Evolutionary conservation across 2,329 filamentous ascomycete species (phyloP), one percentile per base, ranked within the genome.

Genomic region (Cladosporium velox): DNA sequence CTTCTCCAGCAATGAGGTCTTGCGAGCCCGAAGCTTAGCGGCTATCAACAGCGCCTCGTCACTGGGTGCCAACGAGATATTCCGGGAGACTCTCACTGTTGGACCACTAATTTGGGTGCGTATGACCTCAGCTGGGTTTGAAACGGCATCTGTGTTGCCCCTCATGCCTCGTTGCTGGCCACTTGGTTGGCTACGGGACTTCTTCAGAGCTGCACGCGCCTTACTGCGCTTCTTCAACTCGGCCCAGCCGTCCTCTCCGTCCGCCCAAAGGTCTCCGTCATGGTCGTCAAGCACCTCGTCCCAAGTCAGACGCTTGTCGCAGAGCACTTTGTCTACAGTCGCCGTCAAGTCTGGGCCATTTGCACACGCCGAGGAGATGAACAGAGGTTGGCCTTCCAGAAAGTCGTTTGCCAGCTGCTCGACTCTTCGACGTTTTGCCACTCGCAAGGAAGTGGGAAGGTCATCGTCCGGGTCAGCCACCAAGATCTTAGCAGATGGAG

Each of bases 381-480:
- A 72, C 0, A 89, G 83, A 1, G 81, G 73, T 34, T 82, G 78
- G 0, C 89, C 90, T 7, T 81, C 77, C 44, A 91, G 77, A 70
- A 85, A 91, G 38, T 82, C 81, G 35, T 82, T 77, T 1, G 86
- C 89, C 14, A 88, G 84, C 0, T 80, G 76, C 74, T 91, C 88
- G 66, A 88, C 87, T 67, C 86, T 82, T 26, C 79, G 75, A 30
- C 81, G 82, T 73, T 85, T 87, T 14, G 85, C 81, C 3, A 80
- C 75, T 35, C 79, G 79, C 3, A 84, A 76, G 24, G 65, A 83
- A 74, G 60, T 86, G 83, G 66, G 85, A 64, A 84, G 76, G 38
- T 87, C 85, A 58, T 87, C 80, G 55, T 90, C 87, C 7, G 85
- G 86, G n/a, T 86, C 84, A 8, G 82, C 77, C 67, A 81, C 85